phyloP scores from a whole-genome alignment of 2,329 filamentous ascomycete species.

The Diaporthe vexans region DNA sequence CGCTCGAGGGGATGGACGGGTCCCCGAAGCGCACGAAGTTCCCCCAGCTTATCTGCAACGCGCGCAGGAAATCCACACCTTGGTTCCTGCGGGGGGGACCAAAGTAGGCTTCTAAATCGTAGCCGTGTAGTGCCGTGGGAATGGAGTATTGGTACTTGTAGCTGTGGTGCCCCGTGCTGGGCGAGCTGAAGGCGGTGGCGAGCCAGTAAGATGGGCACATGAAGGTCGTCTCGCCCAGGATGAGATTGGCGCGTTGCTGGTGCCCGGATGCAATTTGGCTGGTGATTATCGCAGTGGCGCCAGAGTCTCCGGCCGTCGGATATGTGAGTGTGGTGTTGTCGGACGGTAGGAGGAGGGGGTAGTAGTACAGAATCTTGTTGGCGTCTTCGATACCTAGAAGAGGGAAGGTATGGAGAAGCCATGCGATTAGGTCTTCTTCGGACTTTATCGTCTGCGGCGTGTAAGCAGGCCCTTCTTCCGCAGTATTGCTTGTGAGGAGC shows the following conservation, averaged over 20 bases:
- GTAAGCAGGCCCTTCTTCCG: constrained; percentile 64
- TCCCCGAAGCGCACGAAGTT: constrained; percentile 9
- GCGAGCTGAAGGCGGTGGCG: constrained; percentile 56
- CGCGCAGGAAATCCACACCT: constrained; percentile 13
- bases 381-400: constrained; percentile 56
- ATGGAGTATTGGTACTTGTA: constrained; percentile 62
- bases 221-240: constrained; percentile 65
- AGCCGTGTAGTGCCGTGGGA: constrained; percentile 52
- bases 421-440: constrained; percentile 44
- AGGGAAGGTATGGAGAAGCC: constrained; percentile 49
- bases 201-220: constrained; percentile 68
- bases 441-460: constrained; percentile 59
- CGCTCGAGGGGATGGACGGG: background rate
- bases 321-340: constrained; percentile 31
- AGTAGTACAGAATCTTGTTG: constrained; percentile 43
- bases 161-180: constrained; percentile 42
- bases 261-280: constrained; percentile 58
- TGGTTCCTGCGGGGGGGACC: constrained; percentile 27
- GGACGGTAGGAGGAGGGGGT: constrained; percentile 42
- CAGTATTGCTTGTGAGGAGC: constrained; percentile 53
- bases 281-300: constrained; percentile 45
- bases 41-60: background rate
- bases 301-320: constrained; percentile 51
- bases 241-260: constrained; percentile 63
- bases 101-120: constrained; percentile 51